Evolutionary conservation across 495 filamentous ascomycete species (phyloP), one percentile per base, ranked within the genome.

Genomic region (Xylaria cubensis): DNA sequence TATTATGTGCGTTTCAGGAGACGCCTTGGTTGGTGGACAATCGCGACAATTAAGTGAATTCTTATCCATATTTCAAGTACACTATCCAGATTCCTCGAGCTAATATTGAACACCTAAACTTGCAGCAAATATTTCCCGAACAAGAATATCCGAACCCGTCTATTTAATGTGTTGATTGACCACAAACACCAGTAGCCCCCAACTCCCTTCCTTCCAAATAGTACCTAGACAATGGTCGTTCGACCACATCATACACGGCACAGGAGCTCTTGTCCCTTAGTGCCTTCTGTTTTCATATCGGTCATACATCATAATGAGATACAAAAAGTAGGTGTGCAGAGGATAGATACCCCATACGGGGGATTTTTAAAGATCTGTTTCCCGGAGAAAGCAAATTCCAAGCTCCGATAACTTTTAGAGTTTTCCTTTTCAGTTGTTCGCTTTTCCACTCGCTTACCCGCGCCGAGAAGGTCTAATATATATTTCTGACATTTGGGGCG

Each of bases 241-340:
- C 29, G 21, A 53, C n/a, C 64, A 65, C 29, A 32, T 65, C 29
- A 53, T 67, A 41, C 64, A 67, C 64, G 29, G 44, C 64, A 67
- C 44, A 10, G 39, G 64, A 51, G 32, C 1, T 51, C 10, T 26
- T 56, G 6, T 36, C 12, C 34, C 36, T 53, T 46, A 42, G 32
- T 26, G 42, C 15, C 44, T 26, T 56, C 24, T 5, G 15, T 34
- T 51, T 69, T 69, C 67, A 48, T 69, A 61, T 48, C 67, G 21
- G 67, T 69, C 67, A 48, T 69, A 48, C 53, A 36, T 69, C 67
- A 24, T 69, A 59, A 69, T 46, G 67, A 69, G 55, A 69, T 32
- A 48, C 10, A 46, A 65, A 42, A 69, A 15, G 36, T 50, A 29
- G 17, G 63, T 53, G 36, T 42, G 26, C 26, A 53, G n/a, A 53